Percentiles rank a stretch among this genome's conserved stretches.
Evolutionary conservation across 768 basidiomycete species (phyloP).

Genomic region (Leccinum fibrillosum): DNA sequence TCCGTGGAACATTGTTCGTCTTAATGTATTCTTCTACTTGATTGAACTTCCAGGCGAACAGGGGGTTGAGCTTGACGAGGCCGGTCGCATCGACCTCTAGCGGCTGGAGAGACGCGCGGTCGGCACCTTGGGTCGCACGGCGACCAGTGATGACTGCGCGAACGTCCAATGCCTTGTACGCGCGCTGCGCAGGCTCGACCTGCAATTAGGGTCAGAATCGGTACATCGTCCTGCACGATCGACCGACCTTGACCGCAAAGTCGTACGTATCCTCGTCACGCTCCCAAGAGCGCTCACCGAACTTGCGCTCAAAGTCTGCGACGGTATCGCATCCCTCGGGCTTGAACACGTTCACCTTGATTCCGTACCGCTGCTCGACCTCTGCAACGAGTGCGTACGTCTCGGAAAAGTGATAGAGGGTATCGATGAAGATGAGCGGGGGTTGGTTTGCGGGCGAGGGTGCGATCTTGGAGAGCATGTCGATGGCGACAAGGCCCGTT

Average conservation of each 20-base stretch:
- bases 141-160: slow-evolving; percentile 94
- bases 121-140: slow-evolving; percentile 88
- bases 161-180: slow-evolving; percentile 77
- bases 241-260: slow-evolving; percentile 80
- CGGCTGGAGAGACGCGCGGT: slow-evolving; percentile 76
- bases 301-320: slow-evolving; percentile 72
- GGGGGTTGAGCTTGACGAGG: slow-evolving; percentile 90
- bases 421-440: slow-evolving; percentile 95
- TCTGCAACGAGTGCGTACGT: slow-evolving; percentile 86
- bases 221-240: not conserved
- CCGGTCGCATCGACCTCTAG: slow-evolving; percentile 91
- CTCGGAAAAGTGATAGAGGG: slow-evolving; percentile 92
- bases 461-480: slow-evolving; percentile 89
- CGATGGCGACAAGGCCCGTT: slow-evolving; percentile 89
- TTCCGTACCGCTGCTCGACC: slow-evolving; percentile 71
- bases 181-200: slow-evolving; percentile 92
- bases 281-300: slow-evolving; percentile 86
- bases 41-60: slow-evolving; percentile 83
- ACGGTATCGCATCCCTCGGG: slow-evolving; percentile 69
- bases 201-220: slow-evolving; percentile 25
- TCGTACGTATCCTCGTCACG: slow-evolving; percentile 86
- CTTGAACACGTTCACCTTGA: slow-evolving; percentile 71
- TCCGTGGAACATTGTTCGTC: slow-evolving; percentile 79
- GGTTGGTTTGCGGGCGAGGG: slow-evolving; percentile 45
- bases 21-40: slow-evolving; percentile 84